Conservation (phyloP, 805 yeast species). For the Saccharomyces paradoxus region DNA sequence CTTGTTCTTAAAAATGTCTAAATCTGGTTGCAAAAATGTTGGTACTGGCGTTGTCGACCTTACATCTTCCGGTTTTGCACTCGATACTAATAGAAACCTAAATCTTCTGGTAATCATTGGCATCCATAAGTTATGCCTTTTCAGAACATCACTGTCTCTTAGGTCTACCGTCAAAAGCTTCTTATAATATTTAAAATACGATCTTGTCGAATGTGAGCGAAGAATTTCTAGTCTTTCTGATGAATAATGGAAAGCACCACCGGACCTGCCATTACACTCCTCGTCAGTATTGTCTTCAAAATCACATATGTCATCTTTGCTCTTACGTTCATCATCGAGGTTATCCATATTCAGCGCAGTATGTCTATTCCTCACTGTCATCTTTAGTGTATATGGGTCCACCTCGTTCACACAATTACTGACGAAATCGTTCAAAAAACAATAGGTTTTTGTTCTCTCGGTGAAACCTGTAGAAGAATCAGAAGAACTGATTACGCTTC, state of each 20-base stretch:
- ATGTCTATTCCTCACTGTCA: background rate
- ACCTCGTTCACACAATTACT: conserved; percentile 9
- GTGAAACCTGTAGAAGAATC: conserved; percentile 10
- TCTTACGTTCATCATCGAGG: background rate
- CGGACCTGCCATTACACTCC: background rate
- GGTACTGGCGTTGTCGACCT: background rate
- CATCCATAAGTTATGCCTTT: conserved; percentile 26
- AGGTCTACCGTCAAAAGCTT: conserved; percentile 17
- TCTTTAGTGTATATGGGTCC: conserved; percentile 8
- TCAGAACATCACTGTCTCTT: conserved; percentile 12
- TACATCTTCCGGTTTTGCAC: background rate
- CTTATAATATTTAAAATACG: conserved; percentile 20
- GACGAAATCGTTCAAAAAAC: conserved; percentile 12
- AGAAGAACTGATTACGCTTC: conserved; percentile 15
- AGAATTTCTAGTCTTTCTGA: background rate
- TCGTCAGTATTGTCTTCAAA: background rate
- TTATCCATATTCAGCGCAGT: background rate
- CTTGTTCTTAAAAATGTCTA: conserved; percentile 9
- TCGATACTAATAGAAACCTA: conserved; percentile 3
- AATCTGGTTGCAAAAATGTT: background rate
- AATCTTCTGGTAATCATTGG: conserved; percentile 16
- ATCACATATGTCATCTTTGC: background rate
- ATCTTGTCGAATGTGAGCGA: conserved; percentile 1
- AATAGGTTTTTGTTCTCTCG: conserved; percentile 10
- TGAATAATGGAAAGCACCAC: background rate